Evolutionary conservation across 2,329 filamentous ascomycete genomes (phyloP).

Genomic region (Cladosporium velox): DNA sequence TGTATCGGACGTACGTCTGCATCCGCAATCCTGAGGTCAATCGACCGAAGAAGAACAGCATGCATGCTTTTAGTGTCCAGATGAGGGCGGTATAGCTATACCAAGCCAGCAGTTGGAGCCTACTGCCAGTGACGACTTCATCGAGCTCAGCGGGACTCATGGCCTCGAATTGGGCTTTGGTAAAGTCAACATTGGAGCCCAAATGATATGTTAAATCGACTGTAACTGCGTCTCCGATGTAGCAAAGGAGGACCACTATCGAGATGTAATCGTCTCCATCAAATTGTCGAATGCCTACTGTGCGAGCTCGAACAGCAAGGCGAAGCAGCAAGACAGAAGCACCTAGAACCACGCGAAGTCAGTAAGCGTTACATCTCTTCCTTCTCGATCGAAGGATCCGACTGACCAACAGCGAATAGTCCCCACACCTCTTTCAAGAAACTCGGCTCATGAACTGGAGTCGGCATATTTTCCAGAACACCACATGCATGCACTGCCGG

Average conservation of each 20-base stretch:
- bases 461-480: neutral
- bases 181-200: slow-evolving; percentile 37
- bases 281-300: slow-evolving; percentile 42
- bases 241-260: slow-evolving; percentile 39
- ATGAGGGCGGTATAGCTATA: slow-evolving; percentile 31
- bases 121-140: slow-evolving; percentile 39
- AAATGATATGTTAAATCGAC: slow-evolving; percentile 38
- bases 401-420: slow-evolving; percentile 36
- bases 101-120: slow-evolving; percentile 44
- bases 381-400: neutral
- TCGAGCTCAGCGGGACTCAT: slow-evolving; percentile 35
- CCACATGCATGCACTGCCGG: neutral
- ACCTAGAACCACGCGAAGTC: neutral
- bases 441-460: slow-evolving; percentile 26
- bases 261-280: slow-evolving; percentile 45
- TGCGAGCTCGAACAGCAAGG: slow-evolving; percentile 41
- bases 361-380: neutral
- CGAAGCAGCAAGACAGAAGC: slow-evolving; percentile 38
- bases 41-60: slow-evolving; percentile 37
- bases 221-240: slow-evolving; percentile 40
- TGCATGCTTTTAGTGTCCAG: slow-evolving; percentile 30
- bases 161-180: slow-evolving; percentile 24
- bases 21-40: slow-evolving; percentile 39
- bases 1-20: slow-evolving; percentile 35
- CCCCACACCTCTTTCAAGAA: slow-evolving; percentile 30